Evolutionary conservation across 305 asterid genomes (phyloP).

Genomic region (Fraxinus velutina): DNA sequence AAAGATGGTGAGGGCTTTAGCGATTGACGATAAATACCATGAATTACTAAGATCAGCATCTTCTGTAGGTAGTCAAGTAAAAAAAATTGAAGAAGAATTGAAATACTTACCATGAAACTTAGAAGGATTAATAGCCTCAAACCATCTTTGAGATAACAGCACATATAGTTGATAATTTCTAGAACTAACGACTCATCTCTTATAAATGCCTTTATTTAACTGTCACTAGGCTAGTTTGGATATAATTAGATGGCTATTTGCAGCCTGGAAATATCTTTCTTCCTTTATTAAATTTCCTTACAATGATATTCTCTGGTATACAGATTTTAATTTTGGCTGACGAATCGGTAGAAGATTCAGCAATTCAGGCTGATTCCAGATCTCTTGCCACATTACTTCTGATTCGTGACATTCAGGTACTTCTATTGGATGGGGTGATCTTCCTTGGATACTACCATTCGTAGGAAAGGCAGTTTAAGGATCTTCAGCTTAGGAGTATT

Average conservation of each 20-base stretch:
- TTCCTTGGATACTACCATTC: neutral
- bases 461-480: neutral
- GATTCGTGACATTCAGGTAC: conserved; percentile 92
- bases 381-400: conserved; percentile 85
- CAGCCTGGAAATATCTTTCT: conserved; percentile 1
- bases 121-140: conserved; percentile 9
- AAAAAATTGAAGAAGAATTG: neutral
- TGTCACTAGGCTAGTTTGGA: neutral
- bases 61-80: conserved; percentile 3
- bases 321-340: conserved; percentile 89
- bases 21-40: too few relatives aligned
- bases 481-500: neutral
- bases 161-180: neutral
- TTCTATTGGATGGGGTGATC: conserved; percentile 6
- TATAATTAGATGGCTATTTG: conserved; percentile 1
- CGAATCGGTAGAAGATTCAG: conserved; percentile 90
- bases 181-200: neutral
- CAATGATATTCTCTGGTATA: conserved; percentile 24
- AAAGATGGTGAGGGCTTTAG: too few relatives aligned
- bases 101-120: neutral
- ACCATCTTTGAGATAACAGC: neutral
- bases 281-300: conserved; percentile 12
- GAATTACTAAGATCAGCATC: conserved; percentile 6
- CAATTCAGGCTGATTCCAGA: conserved; percentile 93
- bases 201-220: neutral